These are phyloP conservation scores for Hericium erinaceus DNA, from an alignment of 768 basidiomycete genomes.

Conservation along the genomic window DNA sequence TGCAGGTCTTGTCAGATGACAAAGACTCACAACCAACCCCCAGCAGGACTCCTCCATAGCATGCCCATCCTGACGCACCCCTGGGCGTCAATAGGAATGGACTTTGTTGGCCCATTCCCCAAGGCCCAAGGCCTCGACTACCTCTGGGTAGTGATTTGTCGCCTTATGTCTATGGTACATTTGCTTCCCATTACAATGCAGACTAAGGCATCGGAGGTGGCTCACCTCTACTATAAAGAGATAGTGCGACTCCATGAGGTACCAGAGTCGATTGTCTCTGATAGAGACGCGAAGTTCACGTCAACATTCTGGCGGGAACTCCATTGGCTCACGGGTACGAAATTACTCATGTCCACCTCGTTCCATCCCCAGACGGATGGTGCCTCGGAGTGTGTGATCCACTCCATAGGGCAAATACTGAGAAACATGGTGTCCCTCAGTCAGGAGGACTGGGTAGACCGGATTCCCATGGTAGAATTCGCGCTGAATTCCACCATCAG, in stretches of 20 bases:
- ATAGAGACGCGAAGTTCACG: background rate
- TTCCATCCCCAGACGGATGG: conserved; percentile 1
- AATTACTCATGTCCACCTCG: background rate
- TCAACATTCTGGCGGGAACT: background rate
- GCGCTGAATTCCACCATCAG: background rate
- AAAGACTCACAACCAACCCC: no score
- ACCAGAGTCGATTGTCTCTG: background rate
- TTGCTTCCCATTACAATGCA: background rate
- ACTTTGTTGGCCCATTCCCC: background rate
- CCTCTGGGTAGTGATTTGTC: background rate
- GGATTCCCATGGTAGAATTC: background rate
- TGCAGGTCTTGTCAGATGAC: no score
- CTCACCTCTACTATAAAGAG: background rate
- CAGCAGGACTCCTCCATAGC: no score
- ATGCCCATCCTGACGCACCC: background rate
- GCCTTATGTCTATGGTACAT: background rate
- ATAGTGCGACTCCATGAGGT: background rate
- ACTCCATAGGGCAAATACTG: background rate
- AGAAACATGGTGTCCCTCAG: background rate
- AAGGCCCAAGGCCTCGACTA: background rate
- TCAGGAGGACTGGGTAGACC: background rate
- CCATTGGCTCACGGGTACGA: background rate
- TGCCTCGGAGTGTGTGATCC: background rate
- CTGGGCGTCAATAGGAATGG: background rate
- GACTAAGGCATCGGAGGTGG: background rate